A percentile compares a stretch with the other conserved stretches of the same genome.
Evolutionary conservation across 192 early-diverging fungal species (phyloP).

Genomic region (Gaertneriomyces sp.): DNA sequence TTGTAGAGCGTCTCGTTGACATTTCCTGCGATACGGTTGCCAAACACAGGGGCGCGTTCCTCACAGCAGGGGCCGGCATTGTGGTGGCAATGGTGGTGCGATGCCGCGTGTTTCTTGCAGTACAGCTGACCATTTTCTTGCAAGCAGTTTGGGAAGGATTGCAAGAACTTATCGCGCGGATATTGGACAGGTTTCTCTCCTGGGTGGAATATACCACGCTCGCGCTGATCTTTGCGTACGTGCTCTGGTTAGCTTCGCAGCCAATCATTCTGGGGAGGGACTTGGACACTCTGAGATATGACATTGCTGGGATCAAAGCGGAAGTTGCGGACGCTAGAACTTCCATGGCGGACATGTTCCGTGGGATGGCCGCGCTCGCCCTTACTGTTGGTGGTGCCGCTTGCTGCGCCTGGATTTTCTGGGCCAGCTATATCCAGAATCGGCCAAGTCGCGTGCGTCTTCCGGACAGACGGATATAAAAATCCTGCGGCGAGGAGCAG

Average conservation of each 20-base stretch:
- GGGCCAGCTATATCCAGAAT: too few species aligned
- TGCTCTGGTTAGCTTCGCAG: slow-evolving; percentile 15
- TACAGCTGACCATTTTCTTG: too few species aligned
- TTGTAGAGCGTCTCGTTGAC: not conserved
- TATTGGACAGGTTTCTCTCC: not conserved
- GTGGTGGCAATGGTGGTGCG: not conserved
- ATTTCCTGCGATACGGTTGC: not conserved
- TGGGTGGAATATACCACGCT: not conserved
- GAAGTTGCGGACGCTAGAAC: slow-evolving; percentile 11
- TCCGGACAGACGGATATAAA: too few species aligned
- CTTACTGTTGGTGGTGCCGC: too few species aligned
- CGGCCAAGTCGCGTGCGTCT: too few species aligned
- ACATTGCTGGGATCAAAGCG: not conserved
- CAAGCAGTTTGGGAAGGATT: too few species aligned
- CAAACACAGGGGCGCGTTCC: not conserved
- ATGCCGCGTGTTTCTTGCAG: not conserved
- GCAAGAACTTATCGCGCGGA: too few species aligned
- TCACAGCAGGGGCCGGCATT: not conserved
- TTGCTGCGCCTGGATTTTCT: too few species aligned
- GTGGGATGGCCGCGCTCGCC: too few species aligned
- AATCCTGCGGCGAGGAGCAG: too few species aligned
- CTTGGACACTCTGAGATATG: not conserved
- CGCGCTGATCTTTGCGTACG: slow-evolving; percentile 5
- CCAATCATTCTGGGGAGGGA: slow-evolving; percentile 5
- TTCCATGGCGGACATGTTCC: not conserved